phyloP scores from a whole-genome alignment of 2,329 filamentous ascomycete species.

The Cytospora piceae region DNA sequence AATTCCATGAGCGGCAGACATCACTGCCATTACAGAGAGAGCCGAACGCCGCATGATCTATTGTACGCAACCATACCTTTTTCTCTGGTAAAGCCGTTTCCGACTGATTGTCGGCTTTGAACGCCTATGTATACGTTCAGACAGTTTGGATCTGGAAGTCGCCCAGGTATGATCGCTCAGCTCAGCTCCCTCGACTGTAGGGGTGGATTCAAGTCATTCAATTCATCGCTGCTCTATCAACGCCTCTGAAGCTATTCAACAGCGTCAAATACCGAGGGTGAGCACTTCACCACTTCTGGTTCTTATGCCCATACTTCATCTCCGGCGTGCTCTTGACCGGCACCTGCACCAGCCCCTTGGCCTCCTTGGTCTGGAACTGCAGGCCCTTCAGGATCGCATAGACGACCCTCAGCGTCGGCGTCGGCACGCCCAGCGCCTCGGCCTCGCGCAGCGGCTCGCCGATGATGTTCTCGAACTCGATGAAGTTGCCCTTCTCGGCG shows the following conservation, averaged over 20 bases:
- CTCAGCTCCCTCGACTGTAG: too few species aligned
- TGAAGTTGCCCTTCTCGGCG: constrained; percentile 55
- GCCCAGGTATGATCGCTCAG: too few species aligned
- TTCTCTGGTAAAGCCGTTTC: too few species aligned
- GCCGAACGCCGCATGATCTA: too few species aligned
- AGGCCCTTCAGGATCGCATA: constrained; percentile 53
- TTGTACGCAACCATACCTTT: too few species aligned
- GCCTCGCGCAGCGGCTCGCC: constrained; percentile 60
- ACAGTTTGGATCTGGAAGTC: too few species aligned
- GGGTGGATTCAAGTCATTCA: constrained; percentile 24
- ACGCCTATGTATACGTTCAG: too few species aligned
- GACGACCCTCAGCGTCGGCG: constrained; percentile 53
- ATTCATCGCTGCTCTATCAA: constrained; percentile 2
- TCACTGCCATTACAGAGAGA: not conserved
- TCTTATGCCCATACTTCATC: constrained; percentile 33
- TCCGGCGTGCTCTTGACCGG: constrained; percentile 20
- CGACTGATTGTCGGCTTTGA: too few species aligned
- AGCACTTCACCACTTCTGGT: constrained; percentile 15
- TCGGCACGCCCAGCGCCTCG: constrained; percentile 49
- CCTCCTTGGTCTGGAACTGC: constrained; percentile 53
- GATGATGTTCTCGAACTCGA: constrained; percentile 60
- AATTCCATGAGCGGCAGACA: not conserved
- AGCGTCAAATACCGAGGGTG: not conserved
- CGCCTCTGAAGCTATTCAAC: not conserved
- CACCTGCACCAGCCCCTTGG: constrained; percentile 43